Evolutionary conservation across 1,284 basidiomycete species (phyloP), one percentile per base, ranked within the genome.

Genomic region (Puccinia novopanici): DNA sequence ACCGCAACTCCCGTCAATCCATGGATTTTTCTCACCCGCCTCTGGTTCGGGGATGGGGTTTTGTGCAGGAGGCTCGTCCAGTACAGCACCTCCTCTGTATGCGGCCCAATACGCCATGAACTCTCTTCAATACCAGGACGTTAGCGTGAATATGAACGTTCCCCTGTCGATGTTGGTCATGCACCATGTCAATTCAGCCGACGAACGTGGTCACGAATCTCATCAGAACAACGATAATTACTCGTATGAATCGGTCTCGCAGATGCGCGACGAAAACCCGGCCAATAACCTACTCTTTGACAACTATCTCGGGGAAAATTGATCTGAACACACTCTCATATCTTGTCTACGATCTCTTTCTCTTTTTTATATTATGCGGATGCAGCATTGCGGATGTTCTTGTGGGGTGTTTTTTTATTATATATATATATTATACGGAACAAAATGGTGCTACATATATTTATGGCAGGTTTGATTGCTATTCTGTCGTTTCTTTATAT

Each of bases 21-120:
- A 73, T 24, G 71, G 71, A 37, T 73, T 73, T n/a, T 37, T 57
- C 37, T 57, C 71, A 2, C 71, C 71, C 22, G 52, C 37, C 19
- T 73, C 54, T 15, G 37, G 71, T 37, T 73, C 50, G 37, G 71
- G 45, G 10, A 73, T 57, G 30, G 71, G 71, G 8, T 55, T 55
- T 73, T 68, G 67, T 68, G 24, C 67, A 13, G 67, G 67, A 22
- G 27, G 37, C 42, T 17, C 42, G 5, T 68, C 67, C 17, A 50
- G 42, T 50, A 68, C 71, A 17, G 71, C 50, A 12, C 71, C 50
- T 2, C 54, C 71, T 19, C 71, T 73, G 3, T 73, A 73, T 57
- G 71, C 71, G 22, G 71, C 71, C 52, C 71, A 73, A 73, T 73
- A 73, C 30, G 71, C 71, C 27, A 55, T 73, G 71, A 73, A 73